A percentile compares a stretch with the other conserved stretches of the same genome.
Conservation (phyloP, 768 basidiomycete species). For the Hysterangium stoloniferum region DNA sequence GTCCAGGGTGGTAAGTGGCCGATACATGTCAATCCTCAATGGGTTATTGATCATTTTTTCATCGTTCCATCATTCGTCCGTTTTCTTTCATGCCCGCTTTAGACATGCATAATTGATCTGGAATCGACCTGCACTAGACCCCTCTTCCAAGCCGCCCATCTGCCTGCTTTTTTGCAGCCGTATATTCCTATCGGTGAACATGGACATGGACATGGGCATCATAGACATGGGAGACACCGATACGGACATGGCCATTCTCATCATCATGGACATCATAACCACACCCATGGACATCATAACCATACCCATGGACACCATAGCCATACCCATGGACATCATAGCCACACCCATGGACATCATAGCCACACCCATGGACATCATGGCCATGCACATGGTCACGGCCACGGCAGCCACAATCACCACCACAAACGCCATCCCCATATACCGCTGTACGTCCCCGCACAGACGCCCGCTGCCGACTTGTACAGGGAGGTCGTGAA, state of each 20-base stretch:
- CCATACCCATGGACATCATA: neutral
- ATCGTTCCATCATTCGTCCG: neutral
- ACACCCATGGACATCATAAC: neutral
- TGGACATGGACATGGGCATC: too few species aligned
- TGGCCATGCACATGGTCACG: neutral
- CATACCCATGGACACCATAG: neutral
- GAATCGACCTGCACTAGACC: conserved; percentile 85
- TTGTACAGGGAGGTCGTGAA: conserved; percentile 61
- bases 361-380: neutral
- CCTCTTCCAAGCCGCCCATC: conserved; percentile 77
- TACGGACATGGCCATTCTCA: conserved; percentile 8
- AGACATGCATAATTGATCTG: conserved; percentile 90
- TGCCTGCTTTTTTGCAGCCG: conserved; percentile 73
- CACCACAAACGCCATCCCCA: neutral
- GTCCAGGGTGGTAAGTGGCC: conserved; percentile 57
- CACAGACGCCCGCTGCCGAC: conserved; percentile 52
- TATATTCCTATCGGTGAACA: too few species aligned
- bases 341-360: neutral
- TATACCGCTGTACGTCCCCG: neutral
- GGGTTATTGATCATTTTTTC: neutral
- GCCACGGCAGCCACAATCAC: conserved; percentile 2
- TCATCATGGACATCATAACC: conserved; percentile 6
- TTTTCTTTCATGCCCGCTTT: neutral
- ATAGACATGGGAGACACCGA: neutral
- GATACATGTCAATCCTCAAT: neutral